Evolutionary conservation across 169 alveolate genomes (phyloP), one percentile per base, ranked within the genome.

Genomic region (Cryptosporidium viatorum): DNA sequence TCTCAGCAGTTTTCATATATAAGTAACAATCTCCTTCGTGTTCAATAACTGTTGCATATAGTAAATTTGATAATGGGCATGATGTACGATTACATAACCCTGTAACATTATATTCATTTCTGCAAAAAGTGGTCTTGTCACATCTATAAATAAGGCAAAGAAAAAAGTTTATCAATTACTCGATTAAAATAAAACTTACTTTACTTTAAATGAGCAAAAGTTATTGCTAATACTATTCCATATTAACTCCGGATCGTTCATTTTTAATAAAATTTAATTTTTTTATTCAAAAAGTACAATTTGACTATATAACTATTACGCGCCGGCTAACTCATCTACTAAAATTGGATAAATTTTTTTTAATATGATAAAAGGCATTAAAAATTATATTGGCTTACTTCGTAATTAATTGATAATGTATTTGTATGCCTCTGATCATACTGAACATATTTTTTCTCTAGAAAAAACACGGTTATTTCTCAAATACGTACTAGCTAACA

Each of bases 61-160:
- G 92, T 80, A 99, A 96, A 93, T 99, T 99, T 14, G 99, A 97
- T 39, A 99, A 93, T 10, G 99, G 99, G 86, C 99, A 99, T 1
- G 99, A 96, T 59, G 94, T 95, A 86, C 98, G 95, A 84, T 97
- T 97, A 94, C 99, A 99, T 59, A 98, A 93, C 21, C 99, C 99
- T 14, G 99, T 98, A 48, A 98, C 99, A 92, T 98, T 98, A 93
- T 97, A 97, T 89, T 94, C 96, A 86, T 94, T 95, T 58, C 97
- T 91, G 92, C 98, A 96, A 93, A 96, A 96, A 35, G 93, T 93
- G 59, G 95, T 91, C 35, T 95, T 91, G 37, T 86, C 96, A 31
- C 97, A 95, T 89, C 96, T 92, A 59, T 75, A 21, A 50, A 48
- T 50, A 1, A n/a, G 21, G 41, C 41, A 41, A 69, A 21, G n/a